phyloP scores from a whole-genome alignment of 1,139 yeast genomes.

The Candida mesenterica region DNA sequence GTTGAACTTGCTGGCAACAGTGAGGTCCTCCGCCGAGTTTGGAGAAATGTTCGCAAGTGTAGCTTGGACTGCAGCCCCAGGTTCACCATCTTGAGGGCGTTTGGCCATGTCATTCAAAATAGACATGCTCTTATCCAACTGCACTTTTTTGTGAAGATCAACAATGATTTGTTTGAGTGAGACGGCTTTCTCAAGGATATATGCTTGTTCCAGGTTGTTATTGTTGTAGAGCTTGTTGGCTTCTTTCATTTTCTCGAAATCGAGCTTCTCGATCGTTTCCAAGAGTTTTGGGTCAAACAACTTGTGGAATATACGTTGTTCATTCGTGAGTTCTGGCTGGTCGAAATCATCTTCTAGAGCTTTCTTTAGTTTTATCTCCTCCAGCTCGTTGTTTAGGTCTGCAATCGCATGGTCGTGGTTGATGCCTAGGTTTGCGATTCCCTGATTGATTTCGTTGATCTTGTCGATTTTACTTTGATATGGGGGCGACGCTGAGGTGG shows the following conservation, averaged over 20 bases:
- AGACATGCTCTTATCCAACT: constrained; percentile 28
- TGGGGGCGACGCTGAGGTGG: no score
- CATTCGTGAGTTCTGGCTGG: constrained; percentile 9
- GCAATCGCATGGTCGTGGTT: constrained; percentile 23
- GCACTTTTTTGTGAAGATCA: constrained; percentile 27
- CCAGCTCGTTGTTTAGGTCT: constrained; percentile 1
- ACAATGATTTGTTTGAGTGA: constrained; percentile 29
- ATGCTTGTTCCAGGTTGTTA: constrained; percentile 19
- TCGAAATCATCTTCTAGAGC: constrained; percentile 12
- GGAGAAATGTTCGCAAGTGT: no score
- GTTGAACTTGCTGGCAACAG: constrained; percentile 12
- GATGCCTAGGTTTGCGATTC: constrained; percentile 2
- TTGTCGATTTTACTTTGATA: constrained; percentile 27
- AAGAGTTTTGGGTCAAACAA: constrained; percentile 31
- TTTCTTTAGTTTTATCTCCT: constrained; percentile 5
- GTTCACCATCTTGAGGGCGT: neutral
- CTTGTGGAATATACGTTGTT: constrained; percentile 20
- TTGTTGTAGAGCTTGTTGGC: constrained; percentile 15
- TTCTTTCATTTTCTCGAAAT: constrained; percentile 28
- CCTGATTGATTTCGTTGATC: constrained; percentile 48
- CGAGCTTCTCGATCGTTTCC: constrained; percentile 29
- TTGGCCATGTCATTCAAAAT: constrained; percentile 25
- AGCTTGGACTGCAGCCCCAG: constrained; percentile 7
- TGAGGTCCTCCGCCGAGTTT: constrained; percentile 11
- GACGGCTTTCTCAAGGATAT: constrained; percentile 28